Conservation (phyloP, 345 rosid genomes). For the Limnanthes douglasii region DNA sequence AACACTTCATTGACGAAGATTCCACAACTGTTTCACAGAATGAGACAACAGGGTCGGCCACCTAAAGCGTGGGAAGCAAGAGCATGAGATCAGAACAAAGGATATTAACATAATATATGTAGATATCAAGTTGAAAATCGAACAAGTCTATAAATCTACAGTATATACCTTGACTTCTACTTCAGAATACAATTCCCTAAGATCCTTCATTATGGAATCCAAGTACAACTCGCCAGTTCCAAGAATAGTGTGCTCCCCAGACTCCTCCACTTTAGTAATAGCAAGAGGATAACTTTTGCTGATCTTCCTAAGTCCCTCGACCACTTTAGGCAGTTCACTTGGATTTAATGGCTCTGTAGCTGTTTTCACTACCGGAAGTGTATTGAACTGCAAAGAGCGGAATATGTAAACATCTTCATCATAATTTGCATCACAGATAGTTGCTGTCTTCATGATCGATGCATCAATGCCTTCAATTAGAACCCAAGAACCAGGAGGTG, state of each 20-base stretch:
- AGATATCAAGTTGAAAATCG: neutral
- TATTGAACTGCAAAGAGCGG: conserved; percentile 83
- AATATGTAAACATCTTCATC: conserved; percentile 84
- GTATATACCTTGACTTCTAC: conserved; percentile 88
- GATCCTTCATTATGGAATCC: conserved; percentile 98
- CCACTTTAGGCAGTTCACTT: conserved; percentile 98
- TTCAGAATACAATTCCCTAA: conserved; percentile 94
- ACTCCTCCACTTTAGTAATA: conserved; percentile 92
- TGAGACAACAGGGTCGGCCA: conserved; percentile 96
- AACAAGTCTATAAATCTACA: neutral
- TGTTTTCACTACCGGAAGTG: conserved; percentile 92
- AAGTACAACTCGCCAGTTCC: conserved; percentile 94
- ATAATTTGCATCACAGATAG: conserved; percentile 48
- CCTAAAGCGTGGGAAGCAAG: conserved; percentile 26
- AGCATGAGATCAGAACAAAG: conserved; percentile 8
- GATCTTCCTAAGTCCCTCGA: conserved; percentile 96
- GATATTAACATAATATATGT: conserved; percentile 1
- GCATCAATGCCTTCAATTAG: conserved; percentile 95
- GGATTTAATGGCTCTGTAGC: conserved; percentile 98
- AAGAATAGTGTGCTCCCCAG: conserved; percentile 93
- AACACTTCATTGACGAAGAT: conserved; percentile 94
- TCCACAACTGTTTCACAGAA: conserved; percentile 99
- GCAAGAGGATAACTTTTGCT: conserved; percentile 98
- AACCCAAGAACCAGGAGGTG: conserved; percentile 98
- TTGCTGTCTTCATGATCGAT: conserved; percentile 95